Evolutionary conservation across 2,329 filamentous ascomycete species (phyloP), one percentile per base, ranked within the genome.

Genomic region (Rasamsonia emersonii): DNA sequence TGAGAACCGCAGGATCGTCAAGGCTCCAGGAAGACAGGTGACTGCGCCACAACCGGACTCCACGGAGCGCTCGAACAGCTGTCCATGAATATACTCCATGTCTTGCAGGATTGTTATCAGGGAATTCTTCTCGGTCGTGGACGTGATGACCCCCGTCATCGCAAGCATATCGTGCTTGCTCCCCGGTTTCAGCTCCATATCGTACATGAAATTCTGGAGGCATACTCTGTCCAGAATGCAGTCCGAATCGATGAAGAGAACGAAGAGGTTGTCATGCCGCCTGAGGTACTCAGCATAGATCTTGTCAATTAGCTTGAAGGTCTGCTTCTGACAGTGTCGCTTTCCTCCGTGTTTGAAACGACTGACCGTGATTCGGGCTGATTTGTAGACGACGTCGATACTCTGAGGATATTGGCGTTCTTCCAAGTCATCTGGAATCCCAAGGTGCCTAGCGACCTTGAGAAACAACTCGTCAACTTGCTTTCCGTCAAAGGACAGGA

Each of bases 21-120:
- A 64, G n/a, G 89, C 89, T 17, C 91, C 89, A 0, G 91, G 91
- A 28, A 98, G 70, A 58, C 89, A 98, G 19, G 89, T 96, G 28
- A 98, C 89, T 4, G 89, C 78, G 32, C 89, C 89, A 54, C 89
- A 95, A 5, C 82, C 85, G 4, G 89, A 95, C 54, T 98, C 89
- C 18, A 96, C 88, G 0, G 88, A 93, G 35, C 89, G 79, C 58
- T 98, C 91, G 51, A 95, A 95, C 4, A 96, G 72, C 57, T 98
- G 91, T 4, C 89, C 91, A 57, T 96, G 91, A 17, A 96, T 82
- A 51, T 96, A 96, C 58, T 98, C 91, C 80, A 96, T 93, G 47
- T 98, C 89, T 59, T 98, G 89, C 4, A 98, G 69, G 9, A 98
- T 67, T 0, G 91, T 96, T 50, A 96, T 84, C 35, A 96, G 66